Evolutionary conservation across 1,284 basidiomycete species (phyloP), one percentile per base, ranked within the genome.

Genomic region (Macrocystidia cucumis): DNA sequence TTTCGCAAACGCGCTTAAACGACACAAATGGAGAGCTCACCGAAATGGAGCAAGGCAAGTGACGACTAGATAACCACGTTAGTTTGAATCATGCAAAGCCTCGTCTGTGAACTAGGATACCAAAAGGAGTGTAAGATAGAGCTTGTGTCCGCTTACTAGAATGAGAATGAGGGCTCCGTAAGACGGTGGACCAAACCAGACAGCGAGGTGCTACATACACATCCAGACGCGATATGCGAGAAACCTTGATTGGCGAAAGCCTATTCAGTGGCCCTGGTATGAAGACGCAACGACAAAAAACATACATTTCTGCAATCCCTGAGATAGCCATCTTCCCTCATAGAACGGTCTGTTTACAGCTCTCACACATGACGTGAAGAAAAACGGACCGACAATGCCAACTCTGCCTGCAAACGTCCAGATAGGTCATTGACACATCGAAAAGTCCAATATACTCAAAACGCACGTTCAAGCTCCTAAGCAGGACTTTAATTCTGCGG

Each of bases 381-480:
- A 3, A 20, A 4, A 35, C 51, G 25, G 25, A 56, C 56, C 18
- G 56, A 58, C 18, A 58, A 29, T 3, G 45, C 44, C 6, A 56
- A 38, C 37, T 58, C 56, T 11, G 43, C 48, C 51, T 52, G 14
- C n/a, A n/a, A n/a, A n/a, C n/a, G n/a, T n/a, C n/a, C n/a, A n/a
- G n/a, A n/a, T n/a, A n/a, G n/a, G n/a, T n/a, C n/a, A n/a, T n/a
- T n/a, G n/a, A n/a, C n/a, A n/a, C n/a, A n/a, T n/a, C n/a, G n/a
- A n/a, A n/a, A n/a, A n/a, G n/a, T n/a, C n/a, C n/a, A n/a, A n/a
- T n/a, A n/a, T n/a, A n/a, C n/a, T n/a, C n/a, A n/a, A n/a, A n/a
- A n/a, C 45, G 33, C 21, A 52, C 56, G 41, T 55, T 56, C 9
- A 55, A 35, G 41, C 56, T 58, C 56, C 56, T n/a, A n/a, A n/a